phyloP scores from a whole-genome alignment of 2,329 filamentous ascomycete genomes.

The Metarhizium anisopliae region DNA sequence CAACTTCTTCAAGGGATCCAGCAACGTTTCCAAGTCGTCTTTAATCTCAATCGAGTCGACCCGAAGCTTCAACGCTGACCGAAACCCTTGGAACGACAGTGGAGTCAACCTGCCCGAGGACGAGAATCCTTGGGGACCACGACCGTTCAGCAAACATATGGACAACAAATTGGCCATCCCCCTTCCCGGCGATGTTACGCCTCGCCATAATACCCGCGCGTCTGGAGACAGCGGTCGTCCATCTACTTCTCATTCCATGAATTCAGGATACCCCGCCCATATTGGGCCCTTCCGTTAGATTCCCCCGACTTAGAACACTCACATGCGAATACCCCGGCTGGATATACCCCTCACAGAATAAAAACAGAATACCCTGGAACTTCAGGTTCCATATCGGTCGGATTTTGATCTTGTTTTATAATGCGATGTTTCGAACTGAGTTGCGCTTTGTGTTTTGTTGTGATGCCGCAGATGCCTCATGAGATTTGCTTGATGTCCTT shows the following conservation, averaged over 20 bases:
- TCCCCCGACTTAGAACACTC: slow-evolving; percentile 34
- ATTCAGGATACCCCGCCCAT: slow-evolving; percentile 91
- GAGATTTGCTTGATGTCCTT: slow-evolving; percentile 9
- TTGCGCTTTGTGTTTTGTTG: slow-evolving; percentile 10
- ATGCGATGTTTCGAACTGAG: background rate
- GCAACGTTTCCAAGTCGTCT: slow-evolving; percentile 87
- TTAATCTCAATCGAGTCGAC: slow-evolving; percentile 94
- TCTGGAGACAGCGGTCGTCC: slow-evolving; percentile 88
- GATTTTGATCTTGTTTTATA: background rate
- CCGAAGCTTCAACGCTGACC: slow-evolving; percentile 80
- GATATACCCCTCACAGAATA: slow-evolving; percentile 49
- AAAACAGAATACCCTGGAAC: slow-evolving; percentile 45
- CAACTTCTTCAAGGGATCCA: slow-evolving; percentile 87
- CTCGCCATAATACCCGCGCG: slow-evolving; percentile 72
- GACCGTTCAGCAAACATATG: slow-evolving; percentile 56
- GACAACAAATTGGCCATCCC: slow-evolving; percentile 55
- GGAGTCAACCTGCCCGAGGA: slow-evolving; percentile 91
- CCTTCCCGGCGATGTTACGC: slow-evolving; percentile 72
- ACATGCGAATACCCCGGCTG: slow-evolving; percentile 52
- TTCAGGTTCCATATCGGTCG: slow-evolving; percentile 11
- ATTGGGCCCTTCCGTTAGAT: slow-evolving; percentile 86
- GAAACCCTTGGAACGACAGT: slow-evolving; percentile 97
- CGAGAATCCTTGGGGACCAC: slow-evolving; percentile 58
- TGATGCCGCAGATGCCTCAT: slow-evolving; percentile 3
- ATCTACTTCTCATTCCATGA: slow-evolving; percentile 88